These are phyloP conservation scores for Pleurotus salmoneostramineus DNA, from an alignment of 768 basidiomycete species.

Conservation along the genomic window DNA sequence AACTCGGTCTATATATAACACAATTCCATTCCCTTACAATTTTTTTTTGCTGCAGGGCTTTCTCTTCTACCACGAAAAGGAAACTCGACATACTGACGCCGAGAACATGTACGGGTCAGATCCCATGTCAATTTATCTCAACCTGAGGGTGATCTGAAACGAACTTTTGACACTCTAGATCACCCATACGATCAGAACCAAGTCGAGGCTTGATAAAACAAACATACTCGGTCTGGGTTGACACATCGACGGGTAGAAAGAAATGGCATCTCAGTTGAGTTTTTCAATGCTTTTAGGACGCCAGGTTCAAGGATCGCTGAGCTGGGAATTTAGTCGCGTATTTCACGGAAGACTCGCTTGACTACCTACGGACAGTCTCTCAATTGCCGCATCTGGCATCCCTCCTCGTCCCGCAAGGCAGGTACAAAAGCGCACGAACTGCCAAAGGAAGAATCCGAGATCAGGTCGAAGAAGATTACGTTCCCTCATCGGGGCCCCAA, in stretches of 20 bases:
- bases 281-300: background rate
- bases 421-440: conserved; percentile 69
- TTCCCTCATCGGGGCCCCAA: conserved; percentile 1
- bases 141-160: conserved; percentile 1
- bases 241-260: conserved; percentile 59
- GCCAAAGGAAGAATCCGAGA: conserved; percentile 50
- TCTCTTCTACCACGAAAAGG: conserved; percentile 75
- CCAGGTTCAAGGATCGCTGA: conserved; percentile 17
- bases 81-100: conserved; percentile 26
- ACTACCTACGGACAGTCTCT: conserved; percentile 57
- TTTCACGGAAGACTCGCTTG: conserved; percentile 69
- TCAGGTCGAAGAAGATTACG: conserved; percentile 35
- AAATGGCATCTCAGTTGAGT: conserved; percentile 80
- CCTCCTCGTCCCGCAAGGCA: conserved; percentile 57
- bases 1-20: conserved; percentile 14
- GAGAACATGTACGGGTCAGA: conserved; percentile 7
- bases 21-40: conserved; percentile 3
- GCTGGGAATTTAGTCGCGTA: conserved; percentile 56
- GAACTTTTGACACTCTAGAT: background rate
- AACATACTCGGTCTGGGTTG: conserved; percentile 77
- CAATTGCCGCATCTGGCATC: conserved; percentile 50
- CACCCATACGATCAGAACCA: conserved; percentile 8
- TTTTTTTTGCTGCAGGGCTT: conserved; percentile 51
- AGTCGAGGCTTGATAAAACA: conserved; percentile 62
- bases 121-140: conserved; percentile 8